These are phyloP conservation scores for Cylindrodendrum hubeiense DNA, from an alignment of 2,329 filamentous ascomycete genomes.

Conservation along the genomic window DNA sequence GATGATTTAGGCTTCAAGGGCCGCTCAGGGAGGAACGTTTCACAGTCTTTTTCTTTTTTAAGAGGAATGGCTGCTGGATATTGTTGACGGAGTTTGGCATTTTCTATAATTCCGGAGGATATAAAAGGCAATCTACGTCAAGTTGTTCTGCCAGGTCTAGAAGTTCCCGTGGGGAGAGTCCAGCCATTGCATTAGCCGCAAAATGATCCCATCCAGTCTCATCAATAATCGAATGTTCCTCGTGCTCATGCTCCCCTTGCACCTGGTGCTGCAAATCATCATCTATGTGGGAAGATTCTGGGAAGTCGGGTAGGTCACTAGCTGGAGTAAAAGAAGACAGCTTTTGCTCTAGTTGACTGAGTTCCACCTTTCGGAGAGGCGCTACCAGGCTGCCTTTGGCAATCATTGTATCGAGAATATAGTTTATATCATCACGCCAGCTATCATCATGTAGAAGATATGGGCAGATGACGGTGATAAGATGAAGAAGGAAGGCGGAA, in stretches of 20 bases:
- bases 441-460: conserved; percentile 49
- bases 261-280: background rate
- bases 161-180: conserved; percentile 47
- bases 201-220: conserved; percentile 50
- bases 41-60: too few species aligned
- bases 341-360: conserved; percentile 53
- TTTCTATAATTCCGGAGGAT: conserved; percentile 32
- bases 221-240: conserved; percentile 13
- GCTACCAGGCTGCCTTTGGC: conserved; percentile 53
- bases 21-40: background rate
- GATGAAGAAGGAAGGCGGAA: conserved; percentile 54
- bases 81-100: background rate
- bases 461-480: conserved; percentile 50
- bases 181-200: conserved; percentile 47
- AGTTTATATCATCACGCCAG: conserved; percentile 52
- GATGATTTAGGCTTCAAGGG: background rate
- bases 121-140: conserved; percentile 41
- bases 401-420: conserved; percentile 53
- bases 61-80: background rate
- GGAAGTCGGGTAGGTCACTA: conserved; percentile 14
- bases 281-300: background rate
- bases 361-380: conserved; percentile 51
- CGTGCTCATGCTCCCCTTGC: background rate
- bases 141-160: conserved; percentile 48
- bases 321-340: conserved; percentile 50